Percentiles rank a stretch among this genome's conserved stretches.
Conservation (phyloP, 2,329 filamentous ascomycete species). For the Arthrobotrys iridis region DNA sequence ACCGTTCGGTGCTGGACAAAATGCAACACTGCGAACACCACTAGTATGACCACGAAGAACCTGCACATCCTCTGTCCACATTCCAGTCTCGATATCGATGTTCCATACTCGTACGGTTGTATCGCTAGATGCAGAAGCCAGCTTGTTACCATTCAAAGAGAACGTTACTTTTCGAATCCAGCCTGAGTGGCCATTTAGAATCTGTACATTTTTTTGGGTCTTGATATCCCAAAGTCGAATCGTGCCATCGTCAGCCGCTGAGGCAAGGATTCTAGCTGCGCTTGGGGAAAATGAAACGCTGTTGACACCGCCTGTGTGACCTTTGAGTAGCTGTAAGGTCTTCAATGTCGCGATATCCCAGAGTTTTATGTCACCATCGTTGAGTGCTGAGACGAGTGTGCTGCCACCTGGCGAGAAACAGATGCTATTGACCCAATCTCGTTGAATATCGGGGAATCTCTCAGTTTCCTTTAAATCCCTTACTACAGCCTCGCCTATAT, state of each 20-base stretch:
- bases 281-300: conserved; percentile 12
- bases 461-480: conserved; percentile 64
- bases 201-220: too few relatives aligned
- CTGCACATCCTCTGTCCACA: too few relatives aligned
- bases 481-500: conserved; percentile 9
- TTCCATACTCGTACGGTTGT: too few relatives aligned
- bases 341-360: conserved; percentile 72
- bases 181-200: too few relatives aligned
- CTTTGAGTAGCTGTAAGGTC: conserved; percentile 64
- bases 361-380: neutral
- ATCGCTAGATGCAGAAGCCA: too few relatives aligned
- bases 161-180: too few relatives aligned
- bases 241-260: conserved; percentile 64
- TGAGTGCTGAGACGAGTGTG: conserved; percentile 79
- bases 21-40: too few relatives aligned
- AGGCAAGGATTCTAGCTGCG: conserved; percentile 85
- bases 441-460: conserved; percentile 59
- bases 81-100: too few relatives aligned
- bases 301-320: conserved; percentile 63
- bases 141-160: too few relatives aligned
- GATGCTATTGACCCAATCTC: conserved; percentile 63
- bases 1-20: too few relatives aligned
- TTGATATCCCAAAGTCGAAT: neutral
- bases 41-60: too few relatives aligned
- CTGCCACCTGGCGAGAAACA: conserved; percentile 64